A percentile compares a stretch with the other conserved stretches of the same genome.
phyloP scores from a whole-genome alignment of 495 filamentous ascomycete genomes.

The Sporormia fimetaria region DNA sequence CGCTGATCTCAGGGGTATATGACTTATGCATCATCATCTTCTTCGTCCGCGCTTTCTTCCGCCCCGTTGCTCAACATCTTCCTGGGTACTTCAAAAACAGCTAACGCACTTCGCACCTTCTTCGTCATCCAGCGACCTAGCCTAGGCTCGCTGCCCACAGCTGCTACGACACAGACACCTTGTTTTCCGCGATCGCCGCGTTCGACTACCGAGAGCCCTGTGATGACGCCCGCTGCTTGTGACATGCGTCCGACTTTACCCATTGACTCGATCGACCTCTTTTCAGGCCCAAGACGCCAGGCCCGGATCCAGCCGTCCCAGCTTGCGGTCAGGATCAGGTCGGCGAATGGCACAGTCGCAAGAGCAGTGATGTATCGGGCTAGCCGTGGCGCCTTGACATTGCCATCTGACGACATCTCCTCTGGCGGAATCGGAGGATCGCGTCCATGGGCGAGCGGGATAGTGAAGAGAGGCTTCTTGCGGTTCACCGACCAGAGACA shows the following conservation, averaged over 20 bases:
- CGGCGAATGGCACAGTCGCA: conserved; percentile 70
- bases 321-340: conserved; percentile 77
- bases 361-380: conserved; percentile 83
- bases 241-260: conserved; percentile 47
- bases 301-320: conserved; percentile 83
- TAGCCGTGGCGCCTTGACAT: conserved; percentile 46
- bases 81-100: conserved; percentile 67
- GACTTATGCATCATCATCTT: neutral
- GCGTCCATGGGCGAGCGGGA: conserved; percentile 72
- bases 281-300: conserved; percentile 78
- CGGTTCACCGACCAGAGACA: conserved; percentile 84
- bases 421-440: conserved; percentile 52
- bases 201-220: conserved; percentile 77
- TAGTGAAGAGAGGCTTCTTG: conserved; percentile 83
- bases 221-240: conserved; percentile 43
- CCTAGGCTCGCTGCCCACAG: conserved; percentile 73
- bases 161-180: conserved; percentile 69
- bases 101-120: conserved; percentile 61
- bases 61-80: conserved; percentile 5
- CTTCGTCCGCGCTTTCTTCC: conserved; percentile 1
- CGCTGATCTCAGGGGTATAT: too few species aligned
- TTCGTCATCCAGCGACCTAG: conserved; percentile 64
- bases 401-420: conserved; percentile 57
- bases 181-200: conserved; percentile 55
- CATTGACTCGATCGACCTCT: conserved; percentile 55